Evolutionary conservation across 1,284 basidiomycete species (phyloP), one percentile per base, ranked within the genome.

Genomic region (Exsudoporus floridanus): DNA sequence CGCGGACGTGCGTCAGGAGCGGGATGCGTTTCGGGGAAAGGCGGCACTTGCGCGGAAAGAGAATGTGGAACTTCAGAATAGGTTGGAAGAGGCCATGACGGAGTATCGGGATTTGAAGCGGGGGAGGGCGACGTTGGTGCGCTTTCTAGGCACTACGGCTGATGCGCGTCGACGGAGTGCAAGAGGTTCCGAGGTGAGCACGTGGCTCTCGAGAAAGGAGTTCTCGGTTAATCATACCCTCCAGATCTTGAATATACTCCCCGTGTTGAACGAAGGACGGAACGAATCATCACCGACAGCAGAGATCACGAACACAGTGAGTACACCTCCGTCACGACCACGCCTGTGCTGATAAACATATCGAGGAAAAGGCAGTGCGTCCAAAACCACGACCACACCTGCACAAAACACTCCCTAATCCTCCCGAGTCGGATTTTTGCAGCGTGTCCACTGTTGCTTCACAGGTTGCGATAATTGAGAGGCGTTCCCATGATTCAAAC

Each of bases 1-100:
- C 27, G 54, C n/a, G 4, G 64, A 68, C 8, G 18, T 66, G 13
- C 64, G 66, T 23, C 62, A 56, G 21, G 64, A 65, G 28, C 57
- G 66, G 28, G 64, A 68, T 27, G 28, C 21, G 8, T 68, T 64
- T 45, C 60, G 55, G 13, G 55, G 49, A 47, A 62, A 66, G 38
- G 56, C 40, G 0, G 62, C 57, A 6, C 59, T 52, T 8, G 37
- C 47, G 21, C 55, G 66, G 18, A 66, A 44, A 39, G 62, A 58
- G 37, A 60, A 55, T 10, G 53, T 55, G 4, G 63, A 68, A 6
- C 50, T 65, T 5, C 60, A 50, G 38, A 64, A 54, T 34, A 51
- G 33, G 30, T 34, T 66, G 28, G 61, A 66, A 5, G 62, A 66
- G 39, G 43, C 43, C 4, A 10, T 47, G 44, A 55, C 54, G 4